Evolutionary conservation across 148 eudicot genomes (phyloP).

Genomic region (Chenopodium berlandieri): DNA sequence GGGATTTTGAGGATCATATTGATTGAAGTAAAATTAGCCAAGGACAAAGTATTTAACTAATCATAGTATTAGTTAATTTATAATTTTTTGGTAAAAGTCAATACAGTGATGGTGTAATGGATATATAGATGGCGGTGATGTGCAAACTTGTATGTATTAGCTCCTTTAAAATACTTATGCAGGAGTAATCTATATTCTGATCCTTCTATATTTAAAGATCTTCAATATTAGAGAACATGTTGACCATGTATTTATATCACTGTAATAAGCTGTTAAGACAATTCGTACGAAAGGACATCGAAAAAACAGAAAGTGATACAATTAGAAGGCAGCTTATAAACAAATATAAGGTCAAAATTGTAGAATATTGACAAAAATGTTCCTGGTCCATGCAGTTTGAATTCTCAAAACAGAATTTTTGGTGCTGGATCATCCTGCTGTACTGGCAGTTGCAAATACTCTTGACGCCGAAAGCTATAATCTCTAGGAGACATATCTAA

Average conservation of each 20-base stretch:
- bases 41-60: not conserved
- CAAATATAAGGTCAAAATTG: not conserved
- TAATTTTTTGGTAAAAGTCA: slow-evolving; percentile 19
- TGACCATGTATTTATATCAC: slow-evolving; percentile 10
- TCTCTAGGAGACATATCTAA: slow-evolving; percentile 81
- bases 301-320: not conserved
- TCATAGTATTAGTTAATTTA: not conserved
- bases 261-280: not conserved
- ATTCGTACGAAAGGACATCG: not conserved
- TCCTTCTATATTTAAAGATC: not conserved
- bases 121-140: slow-evolving; percentile 18
- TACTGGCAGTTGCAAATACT: slow-evolving; percentile 66
- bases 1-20: not conserved
- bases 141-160: slow-evolving; percentile 26
- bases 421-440: not conserved
- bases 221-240: not conserved
- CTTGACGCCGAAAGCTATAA: slow-evolving; percentile 71
- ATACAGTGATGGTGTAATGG: slow-evolving; percentile 12
- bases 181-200: not conserved
- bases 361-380: too few species aligned
- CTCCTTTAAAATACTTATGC: not conserved
- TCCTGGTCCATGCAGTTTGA: too few species aligned
- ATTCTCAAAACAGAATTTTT: too few species aligned
- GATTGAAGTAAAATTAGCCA: slow-evolving; percentile 19
- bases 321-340: not conserved